A percentile compares a stretch with the other conserved stretches of the same genome.
These are phyloP conservation scores for Starmera amethionina DNA, from an alignment of 805 yeast species.

Conservation along the genomic window DNA sequence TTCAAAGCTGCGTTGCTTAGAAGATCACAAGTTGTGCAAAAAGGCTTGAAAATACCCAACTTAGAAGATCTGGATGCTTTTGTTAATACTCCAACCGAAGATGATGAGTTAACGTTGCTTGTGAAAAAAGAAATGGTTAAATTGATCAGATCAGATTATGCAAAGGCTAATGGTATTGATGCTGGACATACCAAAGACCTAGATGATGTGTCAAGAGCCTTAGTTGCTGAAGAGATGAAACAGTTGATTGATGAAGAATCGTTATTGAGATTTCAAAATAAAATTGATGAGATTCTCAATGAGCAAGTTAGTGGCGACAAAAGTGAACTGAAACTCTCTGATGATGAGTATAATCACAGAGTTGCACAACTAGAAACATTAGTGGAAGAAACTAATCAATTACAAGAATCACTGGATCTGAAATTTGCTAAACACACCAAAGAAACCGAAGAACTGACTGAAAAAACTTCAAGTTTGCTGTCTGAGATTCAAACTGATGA, in stretches of 20 bases:
- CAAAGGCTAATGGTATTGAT: slow-evolving; percentile 18
- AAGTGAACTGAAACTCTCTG: slow-evolving; percentile 1
- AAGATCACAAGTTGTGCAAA: slow-evolving; percentile 38
- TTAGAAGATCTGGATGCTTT: slow-evolving; percentile 4
- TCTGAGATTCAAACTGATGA: slow-evolving; percentile 13
- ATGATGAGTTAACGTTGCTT: neutral
- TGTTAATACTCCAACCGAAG: neutral
- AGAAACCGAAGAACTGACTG: slow-evolving; percentile 1
- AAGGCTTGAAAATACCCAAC: slow-evolving; percentile 33
- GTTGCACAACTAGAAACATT: slow-evolving; percentile 2
- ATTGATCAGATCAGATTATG: slow-evolving; percentile 33
- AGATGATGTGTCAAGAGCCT: slow-evolving; percentile 5
- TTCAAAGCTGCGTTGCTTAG: slow-evolving; percentile 19
- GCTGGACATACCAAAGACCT: slow-evolving; percentile 12
- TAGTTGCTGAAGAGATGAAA: slow-evolving; percentile 6
- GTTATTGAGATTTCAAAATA: slow-evolving; percentile 4
- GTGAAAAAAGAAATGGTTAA: slow-evolving; percentile 24
- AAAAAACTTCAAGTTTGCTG: neutral
- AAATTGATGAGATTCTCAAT: slow-evolving; percentile 2
- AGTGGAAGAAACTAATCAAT: slow-evolving; percentile 7
- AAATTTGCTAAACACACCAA: slow-evolving; percentile 7
- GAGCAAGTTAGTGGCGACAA: neutral
- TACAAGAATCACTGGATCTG: slow-evolving; percentile 9
- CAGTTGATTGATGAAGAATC: slow-evolving; percentile 4
- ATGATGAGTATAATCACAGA: slow-evolving; percentile 3